Percentiles rank a stretch among this genome's conserved stretches.
Conservation (phyloP, 768 basidiomycete genomes). For the Rhodotorula paludigena region DNA sequence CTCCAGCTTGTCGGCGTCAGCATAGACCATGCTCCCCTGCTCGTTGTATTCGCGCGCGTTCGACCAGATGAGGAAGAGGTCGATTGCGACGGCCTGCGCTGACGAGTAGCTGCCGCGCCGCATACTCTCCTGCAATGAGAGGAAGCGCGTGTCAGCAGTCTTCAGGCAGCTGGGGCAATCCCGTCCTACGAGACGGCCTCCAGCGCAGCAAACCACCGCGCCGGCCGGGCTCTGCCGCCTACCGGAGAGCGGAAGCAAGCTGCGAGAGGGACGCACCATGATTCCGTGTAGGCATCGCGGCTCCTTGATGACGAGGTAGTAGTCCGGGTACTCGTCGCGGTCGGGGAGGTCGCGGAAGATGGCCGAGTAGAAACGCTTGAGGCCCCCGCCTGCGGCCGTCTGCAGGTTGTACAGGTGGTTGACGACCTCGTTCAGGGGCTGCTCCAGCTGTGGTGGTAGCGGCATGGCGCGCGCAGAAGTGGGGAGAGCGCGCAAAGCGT, state of each 20-base stretch:
- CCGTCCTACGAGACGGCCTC: background rate
- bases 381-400: constrained; percentile 6
- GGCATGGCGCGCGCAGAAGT: constrained; percentile 5
- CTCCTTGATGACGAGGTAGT: constrained; percentile 35
- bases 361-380: constrained; percentile 27
- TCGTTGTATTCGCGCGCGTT: constrained; percentile 39
- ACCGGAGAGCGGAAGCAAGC: too few species aligned
- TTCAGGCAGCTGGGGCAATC: background rate
- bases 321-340: constrained; percentile 28
- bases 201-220: background rate
- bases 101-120: constrained; percentile 20
- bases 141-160: too few species aligned
- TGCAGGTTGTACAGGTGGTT: constrained; percentile 20
- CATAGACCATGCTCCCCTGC: constrained; percentile 33
- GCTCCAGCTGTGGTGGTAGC: constrained; percentile 4
- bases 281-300: constrained; percentile 23
- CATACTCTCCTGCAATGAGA: constrained; percentile 14
- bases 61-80: constrained; percentile 35
- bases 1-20: constrained; percentile 37
- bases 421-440: constrained; percentile 12
- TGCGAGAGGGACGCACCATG: constrained; percentile 1
- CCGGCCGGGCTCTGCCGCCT: too few species aligned
- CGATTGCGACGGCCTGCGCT: constrained; percentile 31
- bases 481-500: too few species aligned
- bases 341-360: constrained; percentile 38